A percentile compares a stretch with the other conserved stretches of the same genome.
Evolutionary conservation across 345 rosid species (phyloP).

Genomic region (Lepidium africanum): DNA sequence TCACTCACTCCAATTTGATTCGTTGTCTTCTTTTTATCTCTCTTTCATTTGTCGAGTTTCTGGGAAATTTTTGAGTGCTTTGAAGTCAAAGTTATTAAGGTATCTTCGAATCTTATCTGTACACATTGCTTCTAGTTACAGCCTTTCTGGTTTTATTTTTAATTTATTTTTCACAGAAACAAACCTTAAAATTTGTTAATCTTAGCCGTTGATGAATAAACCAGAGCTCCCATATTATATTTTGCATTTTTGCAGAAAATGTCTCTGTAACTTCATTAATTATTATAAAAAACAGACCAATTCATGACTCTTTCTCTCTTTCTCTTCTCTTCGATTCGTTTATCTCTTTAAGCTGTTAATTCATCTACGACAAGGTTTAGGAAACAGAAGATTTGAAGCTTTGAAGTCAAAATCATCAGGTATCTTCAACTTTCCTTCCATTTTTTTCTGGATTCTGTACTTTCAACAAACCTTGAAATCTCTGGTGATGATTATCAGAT

Average conservation of each 20-base stretch:
- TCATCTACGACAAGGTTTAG: conserved; percentile 4
- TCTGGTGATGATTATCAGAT: not conserved
- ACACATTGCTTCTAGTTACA: not conserved
- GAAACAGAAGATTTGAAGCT: conserved; percentile 4
- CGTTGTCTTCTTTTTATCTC: not conserved
- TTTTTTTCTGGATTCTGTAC: not conserved
- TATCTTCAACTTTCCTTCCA: not conserved
- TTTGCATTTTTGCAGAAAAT: not conserved
- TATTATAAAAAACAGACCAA: not conserved
- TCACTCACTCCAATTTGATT: conserved; percentile 8
- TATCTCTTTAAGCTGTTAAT: not conserved
- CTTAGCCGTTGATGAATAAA: not conserved
- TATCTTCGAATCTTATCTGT: not conserved
- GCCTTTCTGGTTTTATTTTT: not conserved
- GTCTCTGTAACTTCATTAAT: conserved; percentile 13
- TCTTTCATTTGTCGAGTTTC: conserved; percentile 8
- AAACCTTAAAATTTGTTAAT: conserved; percentile 11
- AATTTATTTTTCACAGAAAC: not conserved
- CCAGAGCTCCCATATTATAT: not conserved
- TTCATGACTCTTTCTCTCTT: not conserved
- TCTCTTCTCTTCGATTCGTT: not conserved
- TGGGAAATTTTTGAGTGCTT: conserved; percentile 11
- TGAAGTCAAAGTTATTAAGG: not conserved
- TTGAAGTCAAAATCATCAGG: conserved; percentile 4
- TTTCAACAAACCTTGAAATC: not conserved